Evolutionary conservation across 257 asterid genomes (phyloP).

Genomic region (Solanum bulbocastanum): DNA sequence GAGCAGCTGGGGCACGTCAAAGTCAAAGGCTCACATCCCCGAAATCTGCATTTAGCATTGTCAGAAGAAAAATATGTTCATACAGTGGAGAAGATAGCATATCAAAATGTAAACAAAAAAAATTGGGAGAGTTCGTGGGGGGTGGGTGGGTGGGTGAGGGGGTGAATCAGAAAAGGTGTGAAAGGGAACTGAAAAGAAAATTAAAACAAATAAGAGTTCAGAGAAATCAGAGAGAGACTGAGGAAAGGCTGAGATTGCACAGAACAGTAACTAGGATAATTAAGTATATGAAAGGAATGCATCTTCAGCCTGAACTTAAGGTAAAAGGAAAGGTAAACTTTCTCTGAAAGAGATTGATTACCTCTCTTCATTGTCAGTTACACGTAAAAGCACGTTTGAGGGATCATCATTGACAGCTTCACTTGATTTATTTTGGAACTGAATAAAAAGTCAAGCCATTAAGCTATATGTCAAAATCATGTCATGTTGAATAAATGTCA

Average conservation of each 20-base stretch:
- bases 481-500: not conserved
- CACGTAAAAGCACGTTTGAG: conserved; percentile 48
- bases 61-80: not conserved
- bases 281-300: not conserved
- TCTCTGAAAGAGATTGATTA: conserved; percentile 12
- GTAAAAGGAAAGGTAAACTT: not conserved
- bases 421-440: conserved; percentile 81
- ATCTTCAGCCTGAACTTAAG: not conserved
- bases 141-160: not conserved
- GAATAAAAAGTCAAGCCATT: conserved; percentile 7
- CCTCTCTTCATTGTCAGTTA: conserved; percentile 81
- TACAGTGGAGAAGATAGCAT: not conserved
- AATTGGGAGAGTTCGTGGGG: not conserved
- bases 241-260: not conserved
- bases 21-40: conserved; percentile 70
- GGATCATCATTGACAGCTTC: conserved; percentile 49
- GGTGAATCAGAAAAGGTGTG: not conserved
- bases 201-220: not conserved
- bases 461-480: not conserved
- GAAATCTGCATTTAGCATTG: conserved; percentile 55
- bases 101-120: not conserved
- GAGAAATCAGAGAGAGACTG: not conserved
- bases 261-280: not conserved
- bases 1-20: conserved; percentile 89
- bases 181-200: not conserved